Percentiles rank a stretch among this genome's conserved stretches.
phyloP scores from a whole-genome alignment of 805 yeast species.

The Pichia membranifaciens region DNA sequence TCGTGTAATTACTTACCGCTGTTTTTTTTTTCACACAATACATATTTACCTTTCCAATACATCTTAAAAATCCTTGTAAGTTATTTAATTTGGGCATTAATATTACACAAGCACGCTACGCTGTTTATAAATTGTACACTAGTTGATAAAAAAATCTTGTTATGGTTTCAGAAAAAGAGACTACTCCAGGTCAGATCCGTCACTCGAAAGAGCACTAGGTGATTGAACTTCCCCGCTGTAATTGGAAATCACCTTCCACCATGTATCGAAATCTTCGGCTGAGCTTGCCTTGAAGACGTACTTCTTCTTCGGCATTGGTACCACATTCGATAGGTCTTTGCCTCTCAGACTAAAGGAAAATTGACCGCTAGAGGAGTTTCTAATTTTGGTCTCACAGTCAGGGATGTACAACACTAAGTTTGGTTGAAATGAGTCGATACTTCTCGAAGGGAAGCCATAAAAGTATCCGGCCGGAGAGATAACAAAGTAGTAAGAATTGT shows the following conservation, averaged over 20 bases:
- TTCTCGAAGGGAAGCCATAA: constrained; percentile 41
- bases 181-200: not conserved
- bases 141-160: not conserved
- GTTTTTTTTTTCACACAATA: too few relatives aligned
- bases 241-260: constrained; percentile 39
- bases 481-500: constrained; percentile 41
- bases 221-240: constrained; percentile 20
- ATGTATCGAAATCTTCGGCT: constrained; percentile 38
- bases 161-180: not conserved
- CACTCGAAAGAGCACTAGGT: constrained; percentile 1
- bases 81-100: too few relatives aligned
- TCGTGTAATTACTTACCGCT: too few relatives aligned
- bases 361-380: constrained; percentile 28
- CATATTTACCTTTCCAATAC: too few relatives aligned
- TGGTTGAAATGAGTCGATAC: constrained; percentile 39
- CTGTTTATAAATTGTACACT: too few relatives aligned
- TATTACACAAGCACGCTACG: too few relatives aligned
- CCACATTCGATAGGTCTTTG: constrained; percentile 34
- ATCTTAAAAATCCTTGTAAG: too few relatives aligned
- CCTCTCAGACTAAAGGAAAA: constrained; percentile 34
- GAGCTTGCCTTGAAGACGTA: constrained; percentile 39
- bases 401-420: constrained; percentile 42
- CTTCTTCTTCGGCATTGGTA: constrained; percentile 29
- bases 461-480: constrained; percentile 40
- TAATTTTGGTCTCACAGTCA: constrained; percentile 32